Percentiles rank a stretch among this genome's conserved stretches.
Evolutionary conservation across 2,329 filamentous ascomycete genomes (phyloP).

Genomic region (Exophiala lecanii-corni): DNA sequence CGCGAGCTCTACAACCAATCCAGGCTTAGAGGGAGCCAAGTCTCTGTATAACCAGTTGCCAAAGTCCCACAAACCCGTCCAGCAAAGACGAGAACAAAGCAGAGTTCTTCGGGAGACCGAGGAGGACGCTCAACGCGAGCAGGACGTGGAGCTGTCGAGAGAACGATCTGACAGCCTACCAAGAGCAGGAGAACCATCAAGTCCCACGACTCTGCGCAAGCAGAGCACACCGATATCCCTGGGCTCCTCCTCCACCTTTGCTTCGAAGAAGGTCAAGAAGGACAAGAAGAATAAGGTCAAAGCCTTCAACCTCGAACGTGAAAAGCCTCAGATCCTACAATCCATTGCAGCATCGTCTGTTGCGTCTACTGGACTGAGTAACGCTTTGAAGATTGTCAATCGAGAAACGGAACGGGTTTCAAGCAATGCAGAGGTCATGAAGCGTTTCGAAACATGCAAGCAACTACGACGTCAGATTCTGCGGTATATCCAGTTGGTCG

Average conservation of each 20-base stretch:
- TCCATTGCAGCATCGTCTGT: constrained; percentile 87
- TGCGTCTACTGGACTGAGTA: constrained; percentile 83
- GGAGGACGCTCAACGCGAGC: constrained; percentile 60
- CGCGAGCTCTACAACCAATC: constrained; percentile 70
- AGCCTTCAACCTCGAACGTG: constrained; percentile 74
- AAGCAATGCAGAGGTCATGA: constrained; percentile 69
- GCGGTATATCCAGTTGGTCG: constrained; percentile 87
- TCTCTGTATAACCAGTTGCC: constrained; percentile 68
- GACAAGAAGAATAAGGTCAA: constrained; percentile 50
- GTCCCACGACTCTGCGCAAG: constrained; percentile 21
- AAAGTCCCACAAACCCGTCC: constrained; percentile 58
- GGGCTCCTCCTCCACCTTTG: constrained; percentile 23
- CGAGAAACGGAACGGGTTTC: constrained; percentile 83
- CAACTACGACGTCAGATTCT: constrained; percentile 75
- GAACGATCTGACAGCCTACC: constrained; percentile 13
- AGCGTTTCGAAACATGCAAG: constrained; percentile 83
- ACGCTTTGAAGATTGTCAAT: constrained; percentile 84
- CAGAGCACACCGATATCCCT: constrained; percentile 20
- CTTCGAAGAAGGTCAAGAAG: constrained; percentile 25
- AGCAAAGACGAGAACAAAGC: constrained; percentile 68
- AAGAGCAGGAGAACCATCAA: constrained; percentile 14
- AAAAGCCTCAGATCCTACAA: constrained; percentile 80
- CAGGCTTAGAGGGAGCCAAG: constrained; percentile 76
- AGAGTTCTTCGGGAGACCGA: constrained; percentile 79
- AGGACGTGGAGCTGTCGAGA: constrained; percentile 16